Percentiles rank a stretch among this genome's conserved stretches.
Conservation (phyloP, 148 eudicot species). For the Gaultheria prostrata region DNA sequence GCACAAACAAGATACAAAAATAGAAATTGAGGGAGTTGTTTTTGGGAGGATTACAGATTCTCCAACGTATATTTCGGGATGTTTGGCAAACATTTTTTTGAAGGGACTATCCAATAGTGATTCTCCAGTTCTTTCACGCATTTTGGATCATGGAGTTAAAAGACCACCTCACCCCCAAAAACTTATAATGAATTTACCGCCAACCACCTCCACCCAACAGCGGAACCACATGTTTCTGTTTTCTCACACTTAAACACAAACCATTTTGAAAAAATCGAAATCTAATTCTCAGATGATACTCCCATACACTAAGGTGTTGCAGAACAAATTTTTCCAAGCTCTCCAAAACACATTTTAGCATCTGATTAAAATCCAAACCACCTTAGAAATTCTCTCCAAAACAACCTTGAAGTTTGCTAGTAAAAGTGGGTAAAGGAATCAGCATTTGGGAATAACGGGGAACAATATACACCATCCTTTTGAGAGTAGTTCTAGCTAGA, state of each 20-base stretch:
- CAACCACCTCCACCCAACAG: not conserved
- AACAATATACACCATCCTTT: not conserved
- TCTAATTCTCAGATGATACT: not conserved
- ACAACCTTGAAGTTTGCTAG: not conserved
- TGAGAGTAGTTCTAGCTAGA: not conserved
- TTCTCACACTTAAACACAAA: constrained; percentile 1
- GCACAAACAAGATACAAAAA: no score
- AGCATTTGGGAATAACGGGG: not conserved
- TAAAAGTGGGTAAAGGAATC: not conserved
- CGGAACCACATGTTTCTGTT: not conserved
- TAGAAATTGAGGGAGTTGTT: not conserved
- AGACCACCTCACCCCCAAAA: not conserved
- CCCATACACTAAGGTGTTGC: not conserved
- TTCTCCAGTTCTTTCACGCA: not conserved
- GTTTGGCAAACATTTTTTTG: not conserved
- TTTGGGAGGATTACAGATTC: not conserved
- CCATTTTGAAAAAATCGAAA: not conserved
- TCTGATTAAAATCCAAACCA: not conserved
- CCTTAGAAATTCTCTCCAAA: not conserved
- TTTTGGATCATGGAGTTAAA: no score
- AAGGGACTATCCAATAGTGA: not conserved
- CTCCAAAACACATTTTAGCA: not conserved
- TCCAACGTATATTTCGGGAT: not conserved
- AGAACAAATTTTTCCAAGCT: not conserved
- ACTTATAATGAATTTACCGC: not conserved